Conservation (phyloP, 768 basidiomycete species). For the Phaeotremella fagi region DNA sequence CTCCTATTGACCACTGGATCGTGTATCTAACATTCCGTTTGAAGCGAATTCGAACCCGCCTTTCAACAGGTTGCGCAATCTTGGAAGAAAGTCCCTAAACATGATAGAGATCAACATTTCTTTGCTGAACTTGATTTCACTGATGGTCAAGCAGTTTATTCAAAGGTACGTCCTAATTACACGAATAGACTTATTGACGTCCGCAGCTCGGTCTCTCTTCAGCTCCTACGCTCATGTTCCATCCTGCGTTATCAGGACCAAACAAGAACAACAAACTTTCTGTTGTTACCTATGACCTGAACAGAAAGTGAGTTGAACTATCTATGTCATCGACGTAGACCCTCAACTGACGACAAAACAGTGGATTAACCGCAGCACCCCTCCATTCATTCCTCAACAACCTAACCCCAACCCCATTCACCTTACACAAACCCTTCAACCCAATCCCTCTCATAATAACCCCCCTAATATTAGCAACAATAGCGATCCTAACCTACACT, state of each 20-base stretch:
- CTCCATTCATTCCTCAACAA: conserved; percentile 69
- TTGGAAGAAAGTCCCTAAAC: conserved; percentile 63
- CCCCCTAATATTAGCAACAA: conserved; percentile 51
- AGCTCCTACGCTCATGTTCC: conserved; percentile 77
- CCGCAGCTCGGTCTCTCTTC: conserved; percentile 70
- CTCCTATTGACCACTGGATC: too few species aligned
- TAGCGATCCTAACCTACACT: conserved; percentile 52
- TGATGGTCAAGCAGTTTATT: conserved; percentile 68
- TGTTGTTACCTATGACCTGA: conserved; percentile 61
- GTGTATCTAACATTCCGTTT: conserved; percentile 2
- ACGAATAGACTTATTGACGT: neutral
- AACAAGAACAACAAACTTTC: conserved; percentile 57
- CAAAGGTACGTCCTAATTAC: conserved; percentile 56
- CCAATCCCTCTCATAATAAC: conserved; percentile 54
- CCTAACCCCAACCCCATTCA: conserved; percentile 70
- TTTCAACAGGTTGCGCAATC: conserved; percentile 76
- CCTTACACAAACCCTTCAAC: conserved; percentile 67
- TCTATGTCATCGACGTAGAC: conserved; percentile 3
- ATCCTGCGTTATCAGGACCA: conserved; percentile 67
- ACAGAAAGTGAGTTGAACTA: conserved; percentile 33
- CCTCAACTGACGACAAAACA: conserved; percentile 42
- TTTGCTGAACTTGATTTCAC: conserved; percentile 89
- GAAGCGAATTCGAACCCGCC: conserved; percentile 81
- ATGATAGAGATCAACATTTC: conserved; percentile 75
- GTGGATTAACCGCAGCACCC: conserved; percentile 75